Evolutionary conservation across 495 filamentous ascomycete genomes (phyloP), one percentile per base, ranked within the genome.

Genomic region (Penicillium roqueforti): DNA sequence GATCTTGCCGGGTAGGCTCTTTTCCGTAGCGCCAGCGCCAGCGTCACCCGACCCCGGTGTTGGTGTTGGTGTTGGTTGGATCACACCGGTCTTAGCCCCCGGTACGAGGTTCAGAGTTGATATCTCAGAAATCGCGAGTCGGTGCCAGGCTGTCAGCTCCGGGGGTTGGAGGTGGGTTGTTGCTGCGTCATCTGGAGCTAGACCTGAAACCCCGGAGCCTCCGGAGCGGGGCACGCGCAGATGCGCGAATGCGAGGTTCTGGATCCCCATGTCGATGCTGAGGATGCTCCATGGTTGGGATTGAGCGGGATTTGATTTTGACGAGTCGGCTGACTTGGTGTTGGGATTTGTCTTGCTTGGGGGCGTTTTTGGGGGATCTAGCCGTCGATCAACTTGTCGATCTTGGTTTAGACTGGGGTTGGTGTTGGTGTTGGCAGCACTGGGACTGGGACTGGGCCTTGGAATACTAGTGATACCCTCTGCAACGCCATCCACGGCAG

Each of bases 221-320:
- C 18, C 23, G 19, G 52, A 53, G 34, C 34, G 25, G 2, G 59
- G 55, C 14, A 74, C 60, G 0, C 56, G 26, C n/a, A 77, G 42
- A 67, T 73, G 66, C 32, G 73, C 70, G 58, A 85, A 90, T 13
- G 90, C 92, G 14, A 96, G 73, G 70, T 93, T 95, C 38, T 82
- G 81, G 61, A 97, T 85, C 39, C 91, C 89, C 80, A 96, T 84
- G 70, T 96, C 89, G 60, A 93, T 86, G 65, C 89, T 91, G 20
- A 97, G 66, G 44, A 97, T 80, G 26, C 77, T 76, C 54, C 56
- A 60, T 25, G 48, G 45, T 19, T 42, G 44, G 20, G 48, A 41
- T 19, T 42, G 44, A 13, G 20, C 11, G 4, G 31, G 16, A 14
- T 8, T 47, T 36, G 45, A 6, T 11, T 14, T 22, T 11, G 29